Conservation (phyloP, 805 yeast genomes). For the Wickerhamiella galacta region DNA sequence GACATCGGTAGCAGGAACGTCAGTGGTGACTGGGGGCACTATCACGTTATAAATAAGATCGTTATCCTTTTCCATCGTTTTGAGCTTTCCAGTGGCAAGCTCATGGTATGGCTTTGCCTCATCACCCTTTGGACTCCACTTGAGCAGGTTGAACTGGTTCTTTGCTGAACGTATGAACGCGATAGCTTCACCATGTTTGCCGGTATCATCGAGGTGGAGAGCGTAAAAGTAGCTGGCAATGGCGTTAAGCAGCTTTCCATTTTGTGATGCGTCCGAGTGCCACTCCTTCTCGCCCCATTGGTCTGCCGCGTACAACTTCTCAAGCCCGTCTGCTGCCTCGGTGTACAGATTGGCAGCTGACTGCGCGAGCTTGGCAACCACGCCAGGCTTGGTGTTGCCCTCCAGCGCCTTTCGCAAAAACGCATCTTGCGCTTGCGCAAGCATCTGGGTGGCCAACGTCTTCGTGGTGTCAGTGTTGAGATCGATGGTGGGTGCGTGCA, state of each 20-base stretch:
- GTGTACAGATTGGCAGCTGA: constrained; percentile 42
- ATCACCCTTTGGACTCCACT: constrained; percentile 17
- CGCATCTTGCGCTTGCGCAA: constrained; percentile 82
- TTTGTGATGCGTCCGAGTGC: constrained; percentile 38
- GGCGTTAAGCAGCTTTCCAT: constrained; percentile 38
- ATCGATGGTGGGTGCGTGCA: constrained; percentile 79
- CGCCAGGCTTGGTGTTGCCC: constrained; percentile 36
- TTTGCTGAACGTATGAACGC: constrained; percentile 40
- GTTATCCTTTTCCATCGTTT: constrained; percentile 53
- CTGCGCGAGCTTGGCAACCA: constrained; percentile 60
- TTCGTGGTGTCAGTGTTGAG: constrained; percentile 49
- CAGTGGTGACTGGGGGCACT: constrained; percentile 51
- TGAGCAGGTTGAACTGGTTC: constrained; percentile 10
- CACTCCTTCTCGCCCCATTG: constrained; percentile 30
- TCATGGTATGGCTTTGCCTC: constrained; percentile 1
- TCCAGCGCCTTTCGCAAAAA: constrained; percentile 47
- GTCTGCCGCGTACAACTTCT: constrained; percentile 15
- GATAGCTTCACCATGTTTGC: constrained; percentile 61
- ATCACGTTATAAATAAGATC: constrained; percentile 75
- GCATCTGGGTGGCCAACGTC: constrained; percentile 45
- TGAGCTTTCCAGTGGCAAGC: constrained; percentile 4
- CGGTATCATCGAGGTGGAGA: constrained; percentile 33
- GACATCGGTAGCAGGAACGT: constrained; percentile 52
- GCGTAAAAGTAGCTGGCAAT: constrained; percentile 47
- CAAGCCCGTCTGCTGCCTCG: constrained; percentile 31